These are phyloP conservation scores for Fusarium fujikuroi DNA, from an alignment of 2,329 filamentous ascomycete species.

Conservation along the genomic window DNA sequence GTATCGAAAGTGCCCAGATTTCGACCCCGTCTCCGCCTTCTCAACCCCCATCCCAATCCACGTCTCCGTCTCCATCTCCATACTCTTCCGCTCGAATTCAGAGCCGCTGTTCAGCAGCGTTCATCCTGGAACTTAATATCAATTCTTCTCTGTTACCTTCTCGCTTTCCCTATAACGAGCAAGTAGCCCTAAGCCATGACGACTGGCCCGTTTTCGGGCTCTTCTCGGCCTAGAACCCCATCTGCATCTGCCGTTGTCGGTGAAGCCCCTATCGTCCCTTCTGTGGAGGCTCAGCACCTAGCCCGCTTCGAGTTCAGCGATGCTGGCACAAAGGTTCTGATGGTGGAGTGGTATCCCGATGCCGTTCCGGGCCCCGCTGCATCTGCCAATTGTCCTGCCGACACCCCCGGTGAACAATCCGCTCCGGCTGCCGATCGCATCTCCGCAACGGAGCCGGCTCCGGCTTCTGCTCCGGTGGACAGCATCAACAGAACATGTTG, in stretches of 20 bases:
- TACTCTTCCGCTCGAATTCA: slow-evolving; percentile 9
- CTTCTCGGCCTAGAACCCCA: slow-evolving; percentile 45
- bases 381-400: slow-evolving; percentile 21
- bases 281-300: slow-evolving; percentile 51
- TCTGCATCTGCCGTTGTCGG: slow-evolving; percentile 27
- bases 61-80: slow-evolving; percentile 3
- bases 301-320: slow-evolving; percentile 89
- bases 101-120: slow-evolving; percentile 7
- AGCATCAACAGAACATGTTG: slow-evolving; percentile 56
- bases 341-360: slow-evolving; percentile 84
- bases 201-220: slow-evolving; percentile 48
- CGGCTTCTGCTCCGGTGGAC: slow-evolving; percentile 10
- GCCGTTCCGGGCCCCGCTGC: slow-evolving; percentile 33
- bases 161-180: slow-evolving; percentile 12
- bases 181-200: slow-evolving; percentile 27
- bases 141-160: slow-evolving; percentile 10
- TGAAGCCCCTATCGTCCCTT: slow-evolving; percentile 39
- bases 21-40: slow-evolving; percentile 22
- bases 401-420: slow-evolving; percentile 16
- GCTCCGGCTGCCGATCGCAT: slow-evolving; percentile 29
- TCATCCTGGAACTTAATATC: slow-evolving; percentile 17
- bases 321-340: slow-evolving; percentile 89
- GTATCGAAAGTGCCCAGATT: slow-evolving; percentile 27
- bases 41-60: slow-evolving; percentile 2
- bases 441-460: slow-evolving; percentile 35